Base-by-base conservation (phyloP, 1,284 basidiomycete species). In the Bondarzewia mesenterica region DNA sequence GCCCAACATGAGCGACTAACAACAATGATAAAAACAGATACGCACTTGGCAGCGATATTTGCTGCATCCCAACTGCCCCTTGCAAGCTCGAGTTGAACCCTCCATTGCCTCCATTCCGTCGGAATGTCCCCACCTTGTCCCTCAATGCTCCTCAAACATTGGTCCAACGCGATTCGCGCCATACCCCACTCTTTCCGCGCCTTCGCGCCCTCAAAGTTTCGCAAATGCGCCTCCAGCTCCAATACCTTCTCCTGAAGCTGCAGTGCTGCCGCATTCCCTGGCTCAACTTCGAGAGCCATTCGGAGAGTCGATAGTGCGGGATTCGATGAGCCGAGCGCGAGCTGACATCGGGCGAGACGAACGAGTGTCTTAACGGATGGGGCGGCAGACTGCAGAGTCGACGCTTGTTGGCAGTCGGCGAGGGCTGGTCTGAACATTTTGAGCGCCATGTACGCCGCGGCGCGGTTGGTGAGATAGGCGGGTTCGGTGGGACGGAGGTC, bases 371-470 rank as follows among this genome's bases (percentile, higher is more conserved):
- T 91, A 2, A 66, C 58, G 5, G 67, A 64, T 7, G 73, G 69
- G 0, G 60, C 51, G 5, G 70, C 58, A 14, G 81, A 67, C 62
- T 91, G 87, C 7, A 91, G 65, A 1, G 75, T 66, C 0, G 78
- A 74, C 2, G 89, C 89, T 32, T 75, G 71, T 61, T 90, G 87
- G 58, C 89, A 91, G 62, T 94, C 91, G 32, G 75, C 72, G 8
- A 93, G 69, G 0, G 90, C 91, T 2, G 71, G 67, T 32, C 77
- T 72, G 72, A 87, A 93, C 40, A 77, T 76, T 60, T 90, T 90
- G 48, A 89, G 62, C 0, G 81, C 77, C 81, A 94, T 93, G 60
- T 86, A 80, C 3, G 90, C 84, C 2, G 91, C 91, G 1, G 90
- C 90, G 38, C 91, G 81, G 64, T 94, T 94, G 14, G 88, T 88